A percentile compares a stretch with the other conserved stretches of the same genome.
phyloP scores from a whole-genome alignment of 176 grass and related monocot genomes.

The Aegilops bicornis region DNA sequence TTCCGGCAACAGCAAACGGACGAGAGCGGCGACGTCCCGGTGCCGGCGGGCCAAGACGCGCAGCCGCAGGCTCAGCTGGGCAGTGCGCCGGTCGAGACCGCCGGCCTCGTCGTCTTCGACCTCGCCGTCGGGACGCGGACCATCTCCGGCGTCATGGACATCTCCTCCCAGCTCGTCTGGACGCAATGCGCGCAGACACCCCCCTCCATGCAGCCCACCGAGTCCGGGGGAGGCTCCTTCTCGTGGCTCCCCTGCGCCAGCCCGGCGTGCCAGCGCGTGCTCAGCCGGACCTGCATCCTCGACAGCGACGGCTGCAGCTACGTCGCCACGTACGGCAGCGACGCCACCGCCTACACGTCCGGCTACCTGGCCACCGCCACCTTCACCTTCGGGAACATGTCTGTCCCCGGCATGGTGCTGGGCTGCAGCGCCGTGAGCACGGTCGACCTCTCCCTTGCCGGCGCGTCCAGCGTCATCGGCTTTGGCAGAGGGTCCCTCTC shows the following conservation, averaged over 20 bases:
- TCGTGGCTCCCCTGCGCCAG: not conserved
- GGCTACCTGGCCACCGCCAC: constrained; percentile 31
- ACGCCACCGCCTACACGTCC: not conserved
- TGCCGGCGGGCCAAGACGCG: too few relatives aligned
- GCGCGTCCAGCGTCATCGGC: constrained; percentile 19
- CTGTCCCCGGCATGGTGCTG: constrained; percentile 9
- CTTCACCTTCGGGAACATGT: not conserved
- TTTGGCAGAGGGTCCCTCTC: not conserved
- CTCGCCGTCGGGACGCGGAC: constrained; percentile 19
- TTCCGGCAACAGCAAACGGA: not conserved
- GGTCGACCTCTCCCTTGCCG: not conserved
- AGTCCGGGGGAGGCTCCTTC: not conserved
- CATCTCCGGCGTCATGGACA: not conserved
- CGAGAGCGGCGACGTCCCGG: not conserved
- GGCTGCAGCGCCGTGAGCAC: constrained; percentile 1
- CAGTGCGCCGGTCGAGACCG: not conserved
- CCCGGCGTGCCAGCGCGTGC: not conserved
- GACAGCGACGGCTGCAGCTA: not conserved
- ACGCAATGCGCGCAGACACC: constrained; percentile 7
- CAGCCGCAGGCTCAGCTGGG: not conserved
- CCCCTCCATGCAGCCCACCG: not conserved
- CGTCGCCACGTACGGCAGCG: not conserved
- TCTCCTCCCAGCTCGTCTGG: not conserved
- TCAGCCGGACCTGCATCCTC: not conserved
- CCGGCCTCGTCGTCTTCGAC: constrained; percentile 2